Percentiles rank a stretch among this genome's conserved stretches.
Evolutionary conservation across 179 eudicot species (phyloP).

Genomic region (Silene vulgaris): DNA sequence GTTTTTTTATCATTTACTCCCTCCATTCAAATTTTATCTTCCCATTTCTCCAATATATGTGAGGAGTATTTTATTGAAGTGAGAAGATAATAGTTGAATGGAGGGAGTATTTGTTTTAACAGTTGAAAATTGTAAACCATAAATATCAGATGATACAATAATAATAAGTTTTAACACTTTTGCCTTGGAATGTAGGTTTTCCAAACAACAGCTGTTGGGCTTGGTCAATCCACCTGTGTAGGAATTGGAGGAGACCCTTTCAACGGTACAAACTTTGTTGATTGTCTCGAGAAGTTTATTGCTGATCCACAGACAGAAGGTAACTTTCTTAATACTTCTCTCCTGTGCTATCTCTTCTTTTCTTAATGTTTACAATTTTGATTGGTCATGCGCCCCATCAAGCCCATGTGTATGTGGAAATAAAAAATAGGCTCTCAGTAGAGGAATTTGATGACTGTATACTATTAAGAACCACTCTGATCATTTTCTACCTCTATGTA

Average conservation of each 20-base stretch:
- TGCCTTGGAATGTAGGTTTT: conserved; percentile 23
- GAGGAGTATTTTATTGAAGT: too few species aligned
- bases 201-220: conserved; percentile 66
- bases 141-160: neutral
- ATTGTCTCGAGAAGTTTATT: conserved; percentile 86
- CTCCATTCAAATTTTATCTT: too few species aligned
- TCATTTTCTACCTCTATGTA: too few species aligned
- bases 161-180: neutral
- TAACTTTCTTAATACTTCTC: too few species aligned
- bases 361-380: too few species aligned
- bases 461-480: too few species aligned
- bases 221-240: conserved; percentile 97
- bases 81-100: too few species aligned
- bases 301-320: conserved; percentile 97
- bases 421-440: too few species aligned
- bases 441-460: too few species aligned
- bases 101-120: neutral
- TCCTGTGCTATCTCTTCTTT: neutral
- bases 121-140: too few species aligned
- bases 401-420: neutral
- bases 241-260: conserved; percentile 99
- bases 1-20: neutral
- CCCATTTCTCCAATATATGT: too few species aligned
- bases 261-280: conserved; percentile 96
- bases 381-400: neutral